These are phyloP conservation scores for Phylloporus scabripes DNA, from an alignment of 768 basidiomycete species.

Conservation along the genomic window DNA sequence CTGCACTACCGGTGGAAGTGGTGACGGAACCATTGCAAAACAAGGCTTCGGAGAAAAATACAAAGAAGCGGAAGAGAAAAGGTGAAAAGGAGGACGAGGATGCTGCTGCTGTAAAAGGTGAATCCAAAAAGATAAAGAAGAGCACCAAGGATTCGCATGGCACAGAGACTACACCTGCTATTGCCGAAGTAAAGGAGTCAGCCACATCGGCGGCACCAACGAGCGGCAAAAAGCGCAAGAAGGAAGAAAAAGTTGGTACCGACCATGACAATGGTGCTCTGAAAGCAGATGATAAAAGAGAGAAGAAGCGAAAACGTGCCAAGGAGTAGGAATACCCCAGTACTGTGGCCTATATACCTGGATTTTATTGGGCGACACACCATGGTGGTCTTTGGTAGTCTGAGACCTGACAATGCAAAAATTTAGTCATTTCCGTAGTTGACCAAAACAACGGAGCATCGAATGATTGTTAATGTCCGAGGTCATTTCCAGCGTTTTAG, in stretches of 20 bases:
- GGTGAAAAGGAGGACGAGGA: slow-evolving; percentile 6
- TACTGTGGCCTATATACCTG: slow-evolving; percentile 1
- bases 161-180: slow-evolving; percentile 3
- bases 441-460: too few species aligned
- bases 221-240: slow-evolving; percentile 26
- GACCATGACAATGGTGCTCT: slow-evolving; percentile 8
- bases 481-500: too few species aligned
- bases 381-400: too few species aligned
- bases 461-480: too few species aligned
- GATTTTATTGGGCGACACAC: not conserved
- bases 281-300: slow-evolving; percentile 21
- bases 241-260: slow-evolving; percentile 6
- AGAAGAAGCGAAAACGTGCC: slow-evolving; percentile 27
- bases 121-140: slow-evolving; percentile 26
- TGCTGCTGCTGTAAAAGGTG: slow-evolving; percentile 3
- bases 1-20: slow-evolving; percentile 10
- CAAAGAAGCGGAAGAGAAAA: slow-evolving; percentile 34
- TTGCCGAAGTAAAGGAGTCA: slow-evolving; percentile 12
- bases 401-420: too few species aligned
- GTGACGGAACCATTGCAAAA: slow-evolving; percentile 2
- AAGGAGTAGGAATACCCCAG: slow-evolving; percentile 2
- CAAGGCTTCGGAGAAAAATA: slow-evolving; percentile 13
- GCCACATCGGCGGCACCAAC: slow-evolving; percentile 3
- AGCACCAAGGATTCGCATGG: slow-evolving; percentile 9
- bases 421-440: too few species aligned